phyloP scores from a whole-genome alignment of 768 basidiomycete species.

The Tylopilus balloui region DNA sequence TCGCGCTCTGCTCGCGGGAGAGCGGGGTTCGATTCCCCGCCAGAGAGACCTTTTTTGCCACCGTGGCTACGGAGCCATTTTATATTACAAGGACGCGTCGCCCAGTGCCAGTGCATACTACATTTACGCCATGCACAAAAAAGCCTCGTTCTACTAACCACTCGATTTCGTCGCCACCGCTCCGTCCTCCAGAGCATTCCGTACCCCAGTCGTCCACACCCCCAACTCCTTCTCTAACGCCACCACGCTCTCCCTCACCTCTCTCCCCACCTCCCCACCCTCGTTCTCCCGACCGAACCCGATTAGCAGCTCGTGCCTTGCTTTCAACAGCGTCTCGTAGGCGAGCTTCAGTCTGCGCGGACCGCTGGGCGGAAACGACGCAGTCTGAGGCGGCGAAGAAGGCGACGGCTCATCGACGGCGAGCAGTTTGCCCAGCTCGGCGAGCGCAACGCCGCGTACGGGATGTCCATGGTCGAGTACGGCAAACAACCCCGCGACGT shows the following conservation, averaged over 20 bases:
- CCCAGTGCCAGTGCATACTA: too few relatives aligned
- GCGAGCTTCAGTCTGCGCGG: conserved; percentile 59
- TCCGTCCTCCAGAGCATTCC: conserved; percentile 48
- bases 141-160: too few relatives aligned
- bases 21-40: conserved; percentile 46
- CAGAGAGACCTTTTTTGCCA: conserved; percentile 37
- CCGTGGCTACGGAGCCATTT: too few relatives aligned
- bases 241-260: conserved; percentile 56
- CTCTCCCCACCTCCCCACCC: conserved; percentile 67
- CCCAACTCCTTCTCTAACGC: conserved; percentile 69
- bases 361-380: conserved; percentile 63
- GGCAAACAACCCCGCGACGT: conserved; percentile 47
- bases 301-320: conserved; percentile 54
- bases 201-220: conserved; percentile 62
- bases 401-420: conserved; percentile 70
- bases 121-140: too few relatives aligned
- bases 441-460: conserved; percentile 64
- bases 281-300: conserved; percentile 70
- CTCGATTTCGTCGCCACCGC: too few relatives aligned
- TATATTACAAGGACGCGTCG: too few relatives aligned
- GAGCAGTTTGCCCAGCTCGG: conserved; percentile 79
- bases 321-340: conserved; percentile 57
- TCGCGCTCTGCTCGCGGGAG: conserved; percentile 29
- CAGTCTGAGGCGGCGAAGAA: conserved; percentile 11
- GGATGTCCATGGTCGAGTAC: conserved; percentile 70